Evolutionary conservation across 164 flowering plant species (phyloP).

Genomic region (Umbellularia californica): DNA sequence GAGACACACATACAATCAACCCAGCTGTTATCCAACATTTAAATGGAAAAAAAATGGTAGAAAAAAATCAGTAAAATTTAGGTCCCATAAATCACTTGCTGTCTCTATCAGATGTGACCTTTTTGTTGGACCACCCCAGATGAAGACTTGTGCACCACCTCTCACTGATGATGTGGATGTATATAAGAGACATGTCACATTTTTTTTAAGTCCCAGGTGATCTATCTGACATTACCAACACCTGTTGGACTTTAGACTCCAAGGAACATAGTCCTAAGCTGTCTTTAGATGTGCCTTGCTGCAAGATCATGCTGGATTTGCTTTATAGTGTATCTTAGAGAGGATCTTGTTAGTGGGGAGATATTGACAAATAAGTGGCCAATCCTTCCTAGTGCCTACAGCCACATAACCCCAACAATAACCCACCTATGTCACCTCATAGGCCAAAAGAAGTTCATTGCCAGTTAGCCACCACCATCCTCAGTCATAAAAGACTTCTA

Average conservation of each 20-base stretch:
- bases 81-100: too few relatives aligned
- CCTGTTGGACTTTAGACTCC: background rate
- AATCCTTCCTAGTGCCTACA: background rate
- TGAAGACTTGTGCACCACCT: too few relatives aligned
- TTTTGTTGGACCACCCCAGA: too few relatives aligned
- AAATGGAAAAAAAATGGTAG: too few relatives aligned
- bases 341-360: constrained; percentile 1
- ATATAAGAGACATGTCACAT: background rate
- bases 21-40: too few relatives aligned
- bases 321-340: background rate
- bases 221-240: background rate
- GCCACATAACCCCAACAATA: background rate
- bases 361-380: background rate
- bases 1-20: too few relatives aligned
- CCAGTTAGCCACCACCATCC: background rate
- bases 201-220: background rate
- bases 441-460: background rate
- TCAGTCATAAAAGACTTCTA: background rate
- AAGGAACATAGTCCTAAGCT: background rate
- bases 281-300: background rate
- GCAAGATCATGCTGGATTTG: background rate
- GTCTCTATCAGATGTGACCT: too few relatives aligned
- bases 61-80: too few relatives aligned
- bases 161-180: too few relatives aligned
- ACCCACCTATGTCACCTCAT: background rate